Base-by-base conservation (phyloP, 1,139 yeast species). In the Suhomyces terraborum region DNA sequence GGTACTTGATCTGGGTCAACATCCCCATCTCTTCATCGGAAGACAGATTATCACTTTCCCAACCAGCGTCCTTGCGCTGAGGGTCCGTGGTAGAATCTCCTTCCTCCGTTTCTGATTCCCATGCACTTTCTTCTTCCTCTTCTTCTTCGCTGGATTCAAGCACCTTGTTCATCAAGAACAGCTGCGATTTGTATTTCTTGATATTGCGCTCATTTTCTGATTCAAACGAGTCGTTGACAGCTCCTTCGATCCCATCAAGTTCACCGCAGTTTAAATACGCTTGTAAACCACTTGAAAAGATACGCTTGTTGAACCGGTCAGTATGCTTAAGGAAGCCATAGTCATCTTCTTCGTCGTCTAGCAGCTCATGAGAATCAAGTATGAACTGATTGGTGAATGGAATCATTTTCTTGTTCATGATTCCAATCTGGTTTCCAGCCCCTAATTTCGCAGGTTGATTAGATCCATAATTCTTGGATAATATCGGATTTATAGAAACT, bases 401-500 rank as follows among this genome's bases (percentile, higher is more conserved):
- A 30, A 55, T 36, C n/a, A 59, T 43, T 5, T 56, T 58, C 29
- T 57, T 54, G 30, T 54, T 51, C 33, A 62, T 48, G 12, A 59
- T 52, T 10, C 54, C 55, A 36, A 43, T 31, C 10, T 27, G 37
- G 7, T 22, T 28, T 2, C 38, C 21, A 5, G 36, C 10, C 2
- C 22, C 13, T 10, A 21, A 28, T 4, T 30, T 34, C 4, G 21
- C 10, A 19, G 12, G 12, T 12, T 16, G 23, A 27, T 32, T 42
- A 10, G 16, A 8, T 3, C 41, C 38, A 16, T 64, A 63, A 32
- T 62, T 59, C 38, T 64, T 62, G 8, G 69, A 61, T 35, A 69
- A 47, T 10, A 69, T 65, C 2, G 76, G 66, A 48, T 72, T 72
- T 35, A 71, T 70, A 1, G 76, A 69, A 4, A 72, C 78, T 6